phyloP scores from a whole-genome alignment of 495 filamentous ascomycete species.

The Xylaria bambusicola region DNA sequence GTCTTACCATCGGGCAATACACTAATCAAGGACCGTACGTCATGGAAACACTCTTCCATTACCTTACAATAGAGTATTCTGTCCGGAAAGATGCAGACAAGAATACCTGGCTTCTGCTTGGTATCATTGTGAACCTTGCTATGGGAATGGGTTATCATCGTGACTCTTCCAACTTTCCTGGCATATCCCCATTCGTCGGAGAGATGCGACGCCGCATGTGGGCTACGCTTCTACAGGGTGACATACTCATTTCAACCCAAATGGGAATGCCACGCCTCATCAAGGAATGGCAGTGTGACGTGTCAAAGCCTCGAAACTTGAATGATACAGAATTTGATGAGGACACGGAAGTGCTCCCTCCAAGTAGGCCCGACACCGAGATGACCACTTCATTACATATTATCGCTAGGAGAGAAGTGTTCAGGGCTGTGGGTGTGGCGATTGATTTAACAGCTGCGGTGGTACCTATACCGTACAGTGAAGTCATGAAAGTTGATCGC shows the following conservation, averaged over 20 bases:
- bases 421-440: constrained; percentile 48
- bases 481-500: constrained; percentile 42
- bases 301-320: constrained; percentile 45
- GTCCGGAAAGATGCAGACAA: constrained; percentile 33
- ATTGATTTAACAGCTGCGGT: constrained; percentile 33
- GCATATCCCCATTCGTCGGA: constrained; percentile 39
- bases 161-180: constrained; percentile 37
- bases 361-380: constrained; percentile 39
- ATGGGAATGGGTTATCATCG: constrained; percentile 46
- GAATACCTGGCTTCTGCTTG: constrained; percentile 39
- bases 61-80: constrained; percentile 39
- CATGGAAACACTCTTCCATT: constrained; percentile 41
- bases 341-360: constrained; percentile 38
- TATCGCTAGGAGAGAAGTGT: constrained; percentile 44
- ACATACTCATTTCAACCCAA: constrained; percentile 48
- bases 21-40: constrained; percentile 42
- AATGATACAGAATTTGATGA: constrained; percentile 48
- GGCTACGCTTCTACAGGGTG: constrained; percentile 37
- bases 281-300: constrained; percentile 47
- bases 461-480: constrained; percentile 30
- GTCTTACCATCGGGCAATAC: constrained; percentile 42
- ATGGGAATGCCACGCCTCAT: constrained; percentile 49
- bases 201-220: constrained; percentile 47
- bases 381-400: constrained; percentile 40
- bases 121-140: constrained; percentile 36